These are phyloP conservation scores for Fusarium lyarnte DNA, from an alignment of 2,329 filamentous ascomycete genomes.

Conservation along the genomic window DNA sequence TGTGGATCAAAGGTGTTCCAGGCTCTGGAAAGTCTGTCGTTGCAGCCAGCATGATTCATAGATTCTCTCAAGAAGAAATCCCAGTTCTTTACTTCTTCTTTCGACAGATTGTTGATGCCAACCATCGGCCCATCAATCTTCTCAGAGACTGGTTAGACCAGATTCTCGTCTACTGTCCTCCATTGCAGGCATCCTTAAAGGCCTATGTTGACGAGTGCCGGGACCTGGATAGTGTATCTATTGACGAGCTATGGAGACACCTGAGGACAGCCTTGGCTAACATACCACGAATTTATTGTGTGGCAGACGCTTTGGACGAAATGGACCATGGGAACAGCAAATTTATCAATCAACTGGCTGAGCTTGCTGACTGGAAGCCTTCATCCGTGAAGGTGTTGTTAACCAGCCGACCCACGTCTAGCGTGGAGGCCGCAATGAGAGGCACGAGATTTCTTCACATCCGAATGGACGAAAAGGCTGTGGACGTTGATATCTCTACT, in stretches of 20 bases:
- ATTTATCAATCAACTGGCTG: slow-evolving; percentile 48
- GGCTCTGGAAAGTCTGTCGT: slow-evolving; percentile 53
- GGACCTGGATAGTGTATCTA: slow-evolving; percentile 11
- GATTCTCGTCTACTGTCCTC: slow-evolving; percentile 45
- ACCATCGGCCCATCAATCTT: slow-evolving; percentile 45
- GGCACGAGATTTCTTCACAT: slow-evolving; percentile 43
- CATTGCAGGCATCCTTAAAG: slow-evolving; percentile 42
- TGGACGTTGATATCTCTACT: slow-evolving; percentile 53
- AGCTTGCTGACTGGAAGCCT: slow-evolving; percentile 47
- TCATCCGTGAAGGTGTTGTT: slow-evolving; percentile 53
- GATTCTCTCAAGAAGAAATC: slow-evolving; percentile 17
- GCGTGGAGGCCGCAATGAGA: slow-evolving; percentile 47
- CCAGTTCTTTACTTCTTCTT: slow-evolving; percentile 54
- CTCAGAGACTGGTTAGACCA: slow-evolving; percentile 51
- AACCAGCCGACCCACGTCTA: slow-evolving; percentile 53
- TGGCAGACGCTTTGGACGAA: slow-evolving; percentile 59
- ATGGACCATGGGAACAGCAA: slow-evolving; percentile 51
- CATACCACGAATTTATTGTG: slow-evolving; percentile 47
- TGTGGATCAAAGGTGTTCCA: slow-evolving; percentile 48
- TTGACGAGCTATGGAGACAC: slow-evolving; percentile 46
- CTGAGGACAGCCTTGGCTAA: slow-evolving; percentile 40
- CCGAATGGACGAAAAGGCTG: slow-evolving; percentile 48
- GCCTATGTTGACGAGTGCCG: slow-evolving; percentile 8
- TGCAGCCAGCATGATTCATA: slow-evolving; percentile 42
- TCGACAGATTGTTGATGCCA: slow-evolving; percentile 51